Percentiles rank a stretch among this genome's conserved stretches.
phyloP scores from a whole-genome alignment of 495 filamentous ascomycete genomes.

The Paragyromitra xinjiangensis region DNA sequence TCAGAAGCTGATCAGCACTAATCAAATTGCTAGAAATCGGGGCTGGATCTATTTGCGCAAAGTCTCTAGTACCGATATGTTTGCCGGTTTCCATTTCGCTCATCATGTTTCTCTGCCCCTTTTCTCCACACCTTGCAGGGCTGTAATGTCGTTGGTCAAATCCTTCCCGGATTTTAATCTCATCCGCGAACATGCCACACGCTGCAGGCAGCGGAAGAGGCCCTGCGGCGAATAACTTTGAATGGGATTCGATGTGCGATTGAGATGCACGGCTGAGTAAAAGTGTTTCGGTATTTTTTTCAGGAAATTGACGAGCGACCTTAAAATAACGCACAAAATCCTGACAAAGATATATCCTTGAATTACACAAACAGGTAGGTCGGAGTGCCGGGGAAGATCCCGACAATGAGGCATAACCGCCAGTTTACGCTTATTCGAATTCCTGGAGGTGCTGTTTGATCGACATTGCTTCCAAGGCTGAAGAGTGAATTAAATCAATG shows the following conservation, averaged over 20 bases:
- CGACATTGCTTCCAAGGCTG: not conserved
- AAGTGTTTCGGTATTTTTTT: not conserved
- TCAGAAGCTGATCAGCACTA: no score
- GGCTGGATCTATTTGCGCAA: no score
- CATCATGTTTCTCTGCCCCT: not conserved
- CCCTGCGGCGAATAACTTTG: slow-evolving; percentile 26
- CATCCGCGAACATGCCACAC: slow-evolving; percentile 8
- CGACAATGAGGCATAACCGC: slow-evolving; percentile 10
- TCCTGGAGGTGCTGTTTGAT: slow-evolving; percentile 25
- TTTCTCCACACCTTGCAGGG: slow-evolving; percentile 1
- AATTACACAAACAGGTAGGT: not conserved
- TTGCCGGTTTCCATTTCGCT: slow-evolving; percentile 20
- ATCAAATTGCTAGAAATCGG: no score
- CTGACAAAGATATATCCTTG: not conserved
- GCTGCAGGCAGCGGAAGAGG: slow-evolving; percentile 29
- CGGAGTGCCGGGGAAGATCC: slow-evolving; percentile 28
- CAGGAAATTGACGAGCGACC: not conserved
- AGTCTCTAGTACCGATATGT: slow-evolving; percentile 11
- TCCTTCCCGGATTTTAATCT: slow-evolving; percentile 28
- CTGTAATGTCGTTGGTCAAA: slow-evolving; percentile 16
- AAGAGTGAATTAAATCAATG: slow-evolving; percentile 11
- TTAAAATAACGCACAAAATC: slow-evolving; percentile 6
- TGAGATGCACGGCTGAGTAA: slow-evolving; percentile 9
- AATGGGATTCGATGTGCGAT: slow-evolving; percentile 28
- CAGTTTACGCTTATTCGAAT: slow-evolving; percentile 11